Base-by-base conservation (phyloP, 2,329 filamentous ascomycete genomes). In the Scopulariopsis brevicaulis region DNA sequence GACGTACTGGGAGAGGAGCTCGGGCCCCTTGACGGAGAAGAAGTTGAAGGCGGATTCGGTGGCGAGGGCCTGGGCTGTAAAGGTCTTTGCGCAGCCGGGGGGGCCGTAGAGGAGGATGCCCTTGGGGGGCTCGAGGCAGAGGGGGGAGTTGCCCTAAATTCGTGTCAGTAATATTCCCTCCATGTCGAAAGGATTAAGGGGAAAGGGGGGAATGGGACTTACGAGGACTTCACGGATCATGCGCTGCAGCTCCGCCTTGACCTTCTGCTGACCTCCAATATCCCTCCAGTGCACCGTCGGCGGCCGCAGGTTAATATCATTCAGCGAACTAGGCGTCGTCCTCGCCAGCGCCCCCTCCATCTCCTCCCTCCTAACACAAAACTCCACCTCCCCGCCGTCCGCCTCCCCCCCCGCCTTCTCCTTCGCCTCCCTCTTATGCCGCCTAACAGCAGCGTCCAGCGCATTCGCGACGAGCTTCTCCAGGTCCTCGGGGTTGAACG, bases 1-100 rank as follows among this genome's bases (percentile, higher is more conserved):
- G 20, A 97, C 92, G 71, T 96, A 97, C 89, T 96, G 96, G 73
- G 91, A 95, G 60, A 96, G 84, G 14, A 96, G 81, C 71, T 96
- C 93, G 40, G 90, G 90, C 28, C 91, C 93, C 73, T 96, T 96
- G 63, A 97, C 89, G 10, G 91, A 87, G 67, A 96, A 86, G 76
- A 96, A 96, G 70, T 96, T 96, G 71, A 95, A 86, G 4, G 88
- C 87, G 34, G 89, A 90, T 69, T 95, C 91, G 7, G 90, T 96
- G 18, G 93, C 93, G 64, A 96, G 83, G 32, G 93, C 93, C 69
- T 96, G 91, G 0, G 93, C 93, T 0, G 85, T 90, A 68, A 96
- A 82, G 0, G 93, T 97, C 73, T 97, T 97, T 62, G 91, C 95
- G 72, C 93, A 96, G 3, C 93, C 93, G 0, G 93, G 93, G 0